Percentiles rank a stretch among this genome's conserved stretches.
Evolutionary conservation across 768 basidiomycete genomes (phyloP).

Genomic region (Pholiota conissans): DNA sequence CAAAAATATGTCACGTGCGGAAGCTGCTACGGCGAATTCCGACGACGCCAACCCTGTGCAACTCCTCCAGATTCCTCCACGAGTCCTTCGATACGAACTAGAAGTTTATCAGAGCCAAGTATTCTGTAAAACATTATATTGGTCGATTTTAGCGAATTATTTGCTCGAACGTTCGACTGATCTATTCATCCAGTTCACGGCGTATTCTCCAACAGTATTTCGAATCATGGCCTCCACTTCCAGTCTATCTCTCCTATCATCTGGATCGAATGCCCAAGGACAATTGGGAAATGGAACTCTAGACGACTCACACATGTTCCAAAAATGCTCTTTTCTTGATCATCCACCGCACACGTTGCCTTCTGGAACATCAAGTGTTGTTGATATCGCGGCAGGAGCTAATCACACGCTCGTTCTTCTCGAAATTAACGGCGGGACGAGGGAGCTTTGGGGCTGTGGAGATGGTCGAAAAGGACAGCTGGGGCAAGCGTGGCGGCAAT

Average conservation of each 20-base stretch:
- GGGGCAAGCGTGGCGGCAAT: conserved; percentile 40
- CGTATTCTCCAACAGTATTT: not conserved
- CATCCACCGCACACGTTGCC: conserved; percentile 30
- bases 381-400: conserved; percentile 66
- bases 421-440: conserved; percentile 23
- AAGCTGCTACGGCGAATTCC: not conserved
- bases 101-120: too few species aligned
- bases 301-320: conserved; percentile 48
- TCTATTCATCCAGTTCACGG: too few species aligned
- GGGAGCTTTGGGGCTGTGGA: conserved; percentile 73
- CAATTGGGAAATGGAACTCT: conserved; percentile 46
- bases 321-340: conserved; percentile 37
- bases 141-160: too few species aligned
- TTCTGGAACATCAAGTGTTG: conserved; percentile 30
- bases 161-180: too few species aligned
- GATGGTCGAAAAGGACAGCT: conserved; percentile 74
- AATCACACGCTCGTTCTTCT: conserved; percentile 79
- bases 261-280: conserved; percentile 54
- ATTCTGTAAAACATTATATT: too few species aligned
- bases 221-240: not conserved
- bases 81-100: too few species aligned
- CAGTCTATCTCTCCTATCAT: conserved; percentile 28
- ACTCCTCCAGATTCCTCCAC: too few species aligned
- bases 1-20: conserved; percentile 1
- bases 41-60: too few species aligned